phyloP scores from a whole-genome alignment of 768 basidiomycete genomes.

The Mycena floridula region DNA sequence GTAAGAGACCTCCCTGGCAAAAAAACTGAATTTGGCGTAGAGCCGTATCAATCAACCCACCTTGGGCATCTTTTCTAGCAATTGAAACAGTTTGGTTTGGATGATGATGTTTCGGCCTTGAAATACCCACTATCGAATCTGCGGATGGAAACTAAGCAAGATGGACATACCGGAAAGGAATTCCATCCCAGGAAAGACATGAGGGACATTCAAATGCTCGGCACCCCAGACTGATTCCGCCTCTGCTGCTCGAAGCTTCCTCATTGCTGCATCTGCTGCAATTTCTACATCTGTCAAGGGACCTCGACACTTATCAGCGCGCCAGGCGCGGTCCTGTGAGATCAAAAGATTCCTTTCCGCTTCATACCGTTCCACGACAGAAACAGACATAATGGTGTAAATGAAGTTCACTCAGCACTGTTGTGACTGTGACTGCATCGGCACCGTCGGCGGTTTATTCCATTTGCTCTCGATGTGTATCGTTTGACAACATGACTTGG shows the following conservation, averaged over 20 bases:
- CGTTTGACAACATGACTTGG: too few relatives aligned
- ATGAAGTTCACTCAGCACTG: too few relatives aligned
- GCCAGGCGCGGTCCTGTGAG: slow-evolving; percentile 39
- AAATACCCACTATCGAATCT: too few relatives aligned
- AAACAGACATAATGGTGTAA: not conserved
- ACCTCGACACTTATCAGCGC: slow-evolving; percentile 38
- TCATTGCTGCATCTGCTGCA: slow-evolving; percentile 51
- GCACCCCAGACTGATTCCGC: slow-evolving; percentile 52
- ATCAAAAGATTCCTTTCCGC: slow-evolving; percentile 16
- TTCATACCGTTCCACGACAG: slow-evolving; percentile 5
- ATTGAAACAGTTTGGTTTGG: slow-evolving; percentile 54
- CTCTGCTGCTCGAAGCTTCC: slow-evolving; percentile 50
- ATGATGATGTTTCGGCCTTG: slow-evolving; percentile 51
- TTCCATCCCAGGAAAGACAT: slow-evolving; percentile 74
- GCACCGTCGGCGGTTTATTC: too few relatives aligned
- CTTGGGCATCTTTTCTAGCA: slow-evolving; percentile 29
- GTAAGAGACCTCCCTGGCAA: slow-evolving; percentile 71
- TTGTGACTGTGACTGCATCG: too few relatives aligned
- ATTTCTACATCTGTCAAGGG: slow-evolving; percentile 30
- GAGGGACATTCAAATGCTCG: slow-evolving; percentile 45
- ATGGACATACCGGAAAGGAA: slow-evolving; percentile 54
- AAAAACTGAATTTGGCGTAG: too few relatives aligned
- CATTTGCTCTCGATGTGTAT: too few relatives aligned
- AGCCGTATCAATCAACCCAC: too few relatives aligned
- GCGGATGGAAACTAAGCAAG: not conserved